These are phyloP conservation scores for Sideroxylon spinosum DNA, from an alignment of 179 eudicot species.

Conservation along the genomic window DNA sequence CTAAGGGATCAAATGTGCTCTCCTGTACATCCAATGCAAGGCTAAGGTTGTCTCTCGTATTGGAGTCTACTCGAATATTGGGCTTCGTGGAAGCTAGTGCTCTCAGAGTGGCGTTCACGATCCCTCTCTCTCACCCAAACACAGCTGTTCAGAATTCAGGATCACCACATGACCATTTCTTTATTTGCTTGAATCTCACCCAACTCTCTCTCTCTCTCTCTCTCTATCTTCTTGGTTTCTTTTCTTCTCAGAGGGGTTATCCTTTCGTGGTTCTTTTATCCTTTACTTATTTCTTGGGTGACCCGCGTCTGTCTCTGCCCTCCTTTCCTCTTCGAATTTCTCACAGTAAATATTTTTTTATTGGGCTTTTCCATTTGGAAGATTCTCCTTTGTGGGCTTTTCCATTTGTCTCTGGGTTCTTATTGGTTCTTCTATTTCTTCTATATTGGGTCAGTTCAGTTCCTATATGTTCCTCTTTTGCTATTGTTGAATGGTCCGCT, in stretches of 20 bases:
- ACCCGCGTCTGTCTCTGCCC: slow-evolving; percentile 21
- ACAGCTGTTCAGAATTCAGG: slow-evolving; percentile 15
- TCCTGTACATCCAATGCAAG: slow-evolving; percentile 18
- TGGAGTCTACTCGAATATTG: slow-evolving; percentile 8
- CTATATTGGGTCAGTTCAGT: neutral
- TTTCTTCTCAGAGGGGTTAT: slow-evolving; percentile 17
- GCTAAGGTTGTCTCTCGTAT: slow-evolving; percentile 2
- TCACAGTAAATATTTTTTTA: neutral
- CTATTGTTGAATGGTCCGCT: slow-evolving; percentile 29
- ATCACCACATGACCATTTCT: slow-evolving; percentile 33
- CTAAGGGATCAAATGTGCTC: too few species aligned
- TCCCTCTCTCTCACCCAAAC: slow-evolving; percentile 9
- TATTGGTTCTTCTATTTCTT: neutral
- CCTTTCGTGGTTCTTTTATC: slow-evolving; percentile 13
- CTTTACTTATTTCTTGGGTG: slow-evolving; percentile 19
- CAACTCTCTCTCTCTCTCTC: slow-evolving; percentile 5
- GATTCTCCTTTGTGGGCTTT: neutral
- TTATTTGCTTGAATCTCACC: neutral
- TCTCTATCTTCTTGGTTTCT: slow-evolving; percentile 14
- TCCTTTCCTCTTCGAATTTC: neutral
- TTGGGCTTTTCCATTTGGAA: slow-evolving; percentile 10
- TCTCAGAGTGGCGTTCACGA: slow-evolving; percentile 32
- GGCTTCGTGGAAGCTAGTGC: slow-evolving; percentile 22
- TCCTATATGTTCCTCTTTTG: neutral
- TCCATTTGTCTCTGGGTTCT: too few species aligned